Percentiles rank a stretch among this genome's conserved stretches.
Evolutionary conservation across 257 asterid genomes (phyloP).

Genomic region (Salvia rosmarinus): DNA sequence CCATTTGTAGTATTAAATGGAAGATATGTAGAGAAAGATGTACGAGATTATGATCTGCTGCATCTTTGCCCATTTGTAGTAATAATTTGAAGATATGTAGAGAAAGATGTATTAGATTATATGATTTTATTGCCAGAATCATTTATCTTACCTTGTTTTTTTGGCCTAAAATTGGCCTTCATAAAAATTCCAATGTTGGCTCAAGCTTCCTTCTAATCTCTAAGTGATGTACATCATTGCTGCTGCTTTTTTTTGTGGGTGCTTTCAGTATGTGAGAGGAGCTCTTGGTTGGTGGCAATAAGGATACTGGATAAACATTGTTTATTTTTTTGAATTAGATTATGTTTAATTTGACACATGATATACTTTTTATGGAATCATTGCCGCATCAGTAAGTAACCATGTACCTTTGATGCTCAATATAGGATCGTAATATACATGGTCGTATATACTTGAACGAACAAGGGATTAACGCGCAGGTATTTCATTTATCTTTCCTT

Average conservation of each 20-base stretch:
- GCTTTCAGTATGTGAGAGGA: not conserved
- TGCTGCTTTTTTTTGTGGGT: not conserved
- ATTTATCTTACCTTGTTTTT: too few species aligned
- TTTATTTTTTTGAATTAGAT: not conserved
- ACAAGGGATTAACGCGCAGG: constrained; percentile 99
- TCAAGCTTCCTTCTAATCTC: not conserved
- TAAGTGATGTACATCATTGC: not conserved
- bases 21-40: constrained; percentile 3
- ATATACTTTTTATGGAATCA: not conserved
- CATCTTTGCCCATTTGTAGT: not conserved
- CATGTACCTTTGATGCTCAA: constrained; percentile 33
- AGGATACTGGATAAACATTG: not conserved
- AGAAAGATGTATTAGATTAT: not conserved
- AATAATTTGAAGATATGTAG: constrained; percentile 11
- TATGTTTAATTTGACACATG: constrained; percentile 10
- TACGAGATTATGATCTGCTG: constrained; percentile 16
- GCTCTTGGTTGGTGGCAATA: not conserved
- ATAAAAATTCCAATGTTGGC: constrained; percentile 9
- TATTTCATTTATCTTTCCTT: constrained; percentile 32
- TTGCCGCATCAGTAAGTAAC: not conserved
- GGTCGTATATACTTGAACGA: constrained; percentile 93
- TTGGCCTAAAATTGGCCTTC: too few species aligned
- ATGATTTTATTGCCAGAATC: too few species aligned
- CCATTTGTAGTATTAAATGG: constrained; percentile 18
- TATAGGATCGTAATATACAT: constrained; percentile 77